Evolutionary conservation across 139 green algal species (phyloP), one percentile per base, ranked within the genome.

Genomic region (Chlamydomonas schloesseri): DNA sequence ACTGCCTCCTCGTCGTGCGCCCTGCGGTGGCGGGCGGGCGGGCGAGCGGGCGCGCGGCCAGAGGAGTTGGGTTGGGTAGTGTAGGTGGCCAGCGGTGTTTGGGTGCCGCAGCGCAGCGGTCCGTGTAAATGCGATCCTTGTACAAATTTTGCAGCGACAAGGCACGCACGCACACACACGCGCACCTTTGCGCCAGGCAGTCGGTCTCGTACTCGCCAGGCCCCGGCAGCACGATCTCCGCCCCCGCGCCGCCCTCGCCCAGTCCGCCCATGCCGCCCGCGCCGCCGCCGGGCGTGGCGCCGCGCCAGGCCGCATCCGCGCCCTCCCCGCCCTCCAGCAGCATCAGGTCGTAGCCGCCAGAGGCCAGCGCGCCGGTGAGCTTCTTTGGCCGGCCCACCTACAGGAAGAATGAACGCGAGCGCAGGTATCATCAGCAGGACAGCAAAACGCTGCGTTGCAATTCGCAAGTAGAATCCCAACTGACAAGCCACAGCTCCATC

Each of bases 1-100:
- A 98, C 47, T 0, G 94, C 94, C 60, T 99, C 97, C 79, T 98
- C 94, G 31, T 95, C 94, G n/a, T 91, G 90, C 31, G 62, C 31
- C 72, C 89, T 92, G 86, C 65, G 28, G 34, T n/a, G 58, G n/a
- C 23, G 72, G 34, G 24, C 31, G n/a, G 17, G n/a, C 50, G 50
- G 28, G 26, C 4, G 53, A 15, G 15, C 53, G 15, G 53, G 53
- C 13, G 53, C 53, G 53, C n/a, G n/a, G n/a, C n/a, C n/a, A n/a
- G n/a, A n/a, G n/a, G n/a, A n/a, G n/a, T n/a, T n/a, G n/a, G n/a
- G n/a, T n/a, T n/a, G n/a, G n/a, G n/a, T n/a, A n/a, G n/a, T n/a
- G n/a, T n/a, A n/a, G n/a, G n/a, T n/a, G n/a, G n/a, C n/a, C n/a
- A n/a, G n/a, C n/a, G n/a, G n/a, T 81, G 46, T 53, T 47, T 15